Evolutionary conservation across 2,329 filamentous ascomycete species (phyloP), one percentile per base, ranked within the genome.

Genomic region (Trichoderma koningiopsis): DNA sequence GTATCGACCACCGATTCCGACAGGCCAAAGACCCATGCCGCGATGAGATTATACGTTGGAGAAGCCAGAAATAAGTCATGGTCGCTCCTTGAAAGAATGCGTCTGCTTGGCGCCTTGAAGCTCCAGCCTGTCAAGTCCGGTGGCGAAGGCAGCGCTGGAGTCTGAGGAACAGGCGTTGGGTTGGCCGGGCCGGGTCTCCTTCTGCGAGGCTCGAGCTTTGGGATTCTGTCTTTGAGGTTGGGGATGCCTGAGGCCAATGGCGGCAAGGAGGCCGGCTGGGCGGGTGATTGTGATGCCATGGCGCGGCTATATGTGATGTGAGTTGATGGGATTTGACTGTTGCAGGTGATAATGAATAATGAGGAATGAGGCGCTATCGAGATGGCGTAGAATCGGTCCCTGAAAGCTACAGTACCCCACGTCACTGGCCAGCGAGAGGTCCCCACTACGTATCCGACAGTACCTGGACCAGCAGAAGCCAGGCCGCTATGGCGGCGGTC

Each of bases 1-100:
- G 84, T 88, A 76, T 92, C 89, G 61, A 88, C 83, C 56, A 97
- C 92, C 4, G 92, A 89, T 75, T 97, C 94, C 56, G 94, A 90
- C 27, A 99, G 88, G 11, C 88, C 87, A 79, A 97, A 97, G 71
- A 97, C 86, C 81, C 97, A 99, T 24, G 92, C 89, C 69, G 92
- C 83, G 55, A 99, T 86, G 52, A 98, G 86, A 8, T 84, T 84
- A 79, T 92, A 91, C 7, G 94, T 91, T 0, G 90, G 84, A 0
- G 94, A 97, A 0, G 87, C 82, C 22, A 94, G 85, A 75, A 98
- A 99, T 4, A 93, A 81, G 22, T 92, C 86, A 77, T 97, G 94
- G 74, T 99, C 96, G 60, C 87, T 83, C 2, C 84, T 84, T 3
- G 94, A 95, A 14, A 99, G 83, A 64, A 99, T 98, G 10, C 94